phyloP scores from a whole-genome alignment of 345 rosid species.

The Turnera subulata region DNA sequence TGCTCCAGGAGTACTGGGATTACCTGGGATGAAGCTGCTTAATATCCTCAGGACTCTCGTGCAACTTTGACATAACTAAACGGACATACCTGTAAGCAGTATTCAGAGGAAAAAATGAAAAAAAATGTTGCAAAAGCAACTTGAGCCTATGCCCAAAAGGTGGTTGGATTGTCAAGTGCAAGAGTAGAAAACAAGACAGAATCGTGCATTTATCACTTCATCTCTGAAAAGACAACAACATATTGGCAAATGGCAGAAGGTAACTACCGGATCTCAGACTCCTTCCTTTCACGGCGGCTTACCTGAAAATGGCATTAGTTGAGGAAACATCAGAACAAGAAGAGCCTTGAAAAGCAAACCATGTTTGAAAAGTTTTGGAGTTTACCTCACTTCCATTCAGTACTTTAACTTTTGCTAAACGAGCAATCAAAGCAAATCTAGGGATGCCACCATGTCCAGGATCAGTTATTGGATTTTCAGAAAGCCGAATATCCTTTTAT shows the following conservation, averaged over 20 bases:
- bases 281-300: constrained; percentile 80
- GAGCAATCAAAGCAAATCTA: constrained; percentile 74
- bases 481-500: constrained; percentile 80
- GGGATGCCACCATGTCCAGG: constrained; percentile 73
- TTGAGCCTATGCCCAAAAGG: background rate
- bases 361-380: constrained; percentile 9
- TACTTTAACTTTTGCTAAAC: constrained; percentile 67
- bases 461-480: constrained; percentile 79
- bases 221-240: constrained; percentile 7
- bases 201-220: background rate
- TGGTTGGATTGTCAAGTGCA: background rate
- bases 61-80: constrained; percentile 60
- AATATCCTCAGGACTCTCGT: constrained; percentile 46
- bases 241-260: constrained; percentile 1
- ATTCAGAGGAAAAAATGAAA: constrained; percentile 3
- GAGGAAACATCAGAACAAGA: constrained; percentile 13
- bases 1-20: constrained; percentile 1
- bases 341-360: constrained; percentile 12
- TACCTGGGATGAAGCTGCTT: constrained; percentile 77
- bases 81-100: constrained; percentile 64
- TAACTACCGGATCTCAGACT: constrained; percentile 86
- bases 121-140: background rate
- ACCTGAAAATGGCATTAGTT: constrained; percentile 42
- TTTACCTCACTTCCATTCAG: constrained; percentile 97
- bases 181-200: background rate